Percentiles rank a stretch among this genome's conserved stretches.
These are phyloP conservation scores for Talaromyces borbonicus DNA, from an alignment of 495 filamentous ascomycete genomes.

Conservation along the genomic window DNA sequence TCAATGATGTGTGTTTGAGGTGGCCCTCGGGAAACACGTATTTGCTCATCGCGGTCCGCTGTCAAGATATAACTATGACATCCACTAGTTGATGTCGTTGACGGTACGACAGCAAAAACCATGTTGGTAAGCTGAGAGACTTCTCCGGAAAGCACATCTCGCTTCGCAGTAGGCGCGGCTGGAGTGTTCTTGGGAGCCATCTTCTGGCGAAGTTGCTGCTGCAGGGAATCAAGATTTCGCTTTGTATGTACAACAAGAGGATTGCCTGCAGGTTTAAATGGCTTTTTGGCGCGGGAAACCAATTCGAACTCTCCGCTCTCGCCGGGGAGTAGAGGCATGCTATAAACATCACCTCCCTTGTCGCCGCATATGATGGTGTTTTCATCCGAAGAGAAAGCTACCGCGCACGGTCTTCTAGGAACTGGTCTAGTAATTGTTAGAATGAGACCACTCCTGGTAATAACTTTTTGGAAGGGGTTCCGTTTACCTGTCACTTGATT, in stretches of 20 bases:
- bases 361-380: conserved; percentile 69
- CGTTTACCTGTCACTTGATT: conserved; percentile 63
- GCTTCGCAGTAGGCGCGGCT: conserved; percentile 49
- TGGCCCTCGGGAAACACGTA: conserved; percentile 74
- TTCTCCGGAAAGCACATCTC: conserved; percentile 74
- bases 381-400: conserved; percentile 58
- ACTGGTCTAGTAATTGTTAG: conserved; percentile 48
- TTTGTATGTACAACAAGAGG: conserved; percentile 72
- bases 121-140: conserved; percentile 87
- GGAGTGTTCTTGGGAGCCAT: conserved; percentile 30
- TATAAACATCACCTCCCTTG: conserved; percentile 94
- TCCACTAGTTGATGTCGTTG: conserved; percentile 15
- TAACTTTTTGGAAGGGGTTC: background rate
- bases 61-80: conserved; percentile 67
- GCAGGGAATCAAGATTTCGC: conserved; percentile 63
- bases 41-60: conserved; percentile 92
- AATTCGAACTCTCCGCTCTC: conserved; percentile 19
- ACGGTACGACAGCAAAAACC: conserved; percentile 31
- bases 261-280: conserved; percentile 52
- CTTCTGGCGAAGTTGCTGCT: conserved; percentile 54
- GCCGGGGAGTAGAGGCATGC: conserved; percentile 62
- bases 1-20: conserved; percentile 88
- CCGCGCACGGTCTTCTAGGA: conserved; percentile 76
- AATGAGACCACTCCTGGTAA: conserved; percentile 8
- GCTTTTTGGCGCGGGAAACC: conserved; percentile 14